Evolutionary conservation across 768 basidiomycete species (phyloP).

Genomic region (Grammothele lineata): DNA sequence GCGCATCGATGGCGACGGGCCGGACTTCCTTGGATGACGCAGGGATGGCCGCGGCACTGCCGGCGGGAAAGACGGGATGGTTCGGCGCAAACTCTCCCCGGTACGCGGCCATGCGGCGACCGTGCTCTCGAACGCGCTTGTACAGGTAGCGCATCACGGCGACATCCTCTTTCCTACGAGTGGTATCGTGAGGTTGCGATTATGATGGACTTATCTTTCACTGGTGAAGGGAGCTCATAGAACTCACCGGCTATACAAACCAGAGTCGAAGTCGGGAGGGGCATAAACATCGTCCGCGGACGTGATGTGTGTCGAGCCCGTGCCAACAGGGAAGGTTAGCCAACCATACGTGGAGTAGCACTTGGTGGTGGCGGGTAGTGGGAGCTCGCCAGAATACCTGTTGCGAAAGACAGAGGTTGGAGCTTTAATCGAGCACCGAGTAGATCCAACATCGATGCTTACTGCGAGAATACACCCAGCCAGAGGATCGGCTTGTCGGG

Average conservation of each 20-base stretch:
- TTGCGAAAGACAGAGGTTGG: not conserved
- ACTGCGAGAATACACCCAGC: slow-evolving; percentile 40
- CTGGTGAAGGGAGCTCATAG: too few relatives aligned
- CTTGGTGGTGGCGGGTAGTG: slow-evolving; percentile 24
- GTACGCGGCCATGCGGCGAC: slow-evolving; percentile 47
- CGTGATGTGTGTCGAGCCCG: slow-evolving; percentile 46
- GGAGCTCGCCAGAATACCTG: not conserved
- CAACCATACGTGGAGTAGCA: slow-evolving; percentile 24
- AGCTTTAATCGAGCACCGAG: not conserved
- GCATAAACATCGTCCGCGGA: slow-evolving; percentile 38
- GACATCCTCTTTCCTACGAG: slow-evolving; percentile 17
- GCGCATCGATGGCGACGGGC: slow-evolving; percentile 24
- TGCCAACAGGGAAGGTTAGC: slow-evolving; percentile 41
- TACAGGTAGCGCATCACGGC: slow-evolving; percentile 44
- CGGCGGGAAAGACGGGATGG: slow-evolving; percentile 29
- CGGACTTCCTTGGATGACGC: slow-evolving; percentile 7
- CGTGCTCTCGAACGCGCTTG: slow-evolving; percentile 51
- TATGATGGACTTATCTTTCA: too few relatives aligned
- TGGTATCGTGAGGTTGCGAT: too few relatives aligned
- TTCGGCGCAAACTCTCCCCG: slow-evolving; percentile 26
- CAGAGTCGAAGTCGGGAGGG: slow-evolving; percentile 40
- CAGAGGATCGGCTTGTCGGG: slow-evolving; percentile 55
- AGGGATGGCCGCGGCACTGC: slow-evolving; percentile 28
- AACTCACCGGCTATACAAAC: slow-evolving; percentile 38
- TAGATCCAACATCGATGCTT: too few relatives aligned